Evolutionary conservation across 805 yeast genomes (phyloP), one percentile per base, ranked within the genome.

Genomic region (Geotrichum ghanense): DNA sequence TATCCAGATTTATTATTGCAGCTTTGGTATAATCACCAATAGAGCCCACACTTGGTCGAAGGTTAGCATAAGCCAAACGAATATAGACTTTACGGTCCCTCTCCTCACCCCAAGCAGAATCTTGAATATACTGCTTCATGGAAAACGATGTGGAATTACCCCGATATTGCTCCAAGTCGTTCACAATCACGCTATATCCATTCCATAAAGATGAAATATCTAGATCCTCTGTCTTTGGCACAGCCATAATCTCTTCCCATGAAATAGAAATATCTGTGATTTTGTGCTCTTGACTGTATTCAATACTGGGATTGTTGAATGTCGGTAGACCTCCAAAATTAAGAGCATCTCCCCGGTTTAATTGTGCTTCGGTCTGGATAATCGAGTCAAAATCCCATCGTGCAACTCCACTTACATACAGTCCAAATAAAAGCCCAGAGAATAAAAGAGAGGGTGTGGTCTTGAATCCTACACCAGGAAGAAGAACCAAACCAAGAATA

Each of bases 381-480:
- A 90, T 78, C 12, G 95, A 79, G 2, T 94, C 97, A 56, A 83
- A 79, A 47, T 92, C 97, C 98, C 98, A 90, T 47, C 94, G 69
- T 0, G 94, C 77, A 1, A 86, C 78, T 0, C 98, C 98, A 20
- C 89, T 82, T 3, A 88, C 69, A 44, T 83, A 72, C 41, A 90
- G 67, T 0, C 97, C 98, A 0, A 86, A 60, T 21, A 90, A 66
- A 1, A 90, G 74, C 1, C 97, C 97, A 60, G 89, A 96, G 58
- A 85, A 82, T 6, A 82, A 55, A 53, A 83, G 69, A 14, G 63
- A 56, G 9, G 64, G 55, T 3, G 65, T 53, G 17, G 67, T 62
- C 42, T 56, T 52, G 37, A 75, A 59, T 0, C 92, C 89, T 39
- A 95, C 85, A 0, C 95, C 97, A 0, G 95, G 95, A 1, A 89